Conservation (phyloP, 129 eudicot genomes). For the Ambrosia artemisiifolia region DNA sequence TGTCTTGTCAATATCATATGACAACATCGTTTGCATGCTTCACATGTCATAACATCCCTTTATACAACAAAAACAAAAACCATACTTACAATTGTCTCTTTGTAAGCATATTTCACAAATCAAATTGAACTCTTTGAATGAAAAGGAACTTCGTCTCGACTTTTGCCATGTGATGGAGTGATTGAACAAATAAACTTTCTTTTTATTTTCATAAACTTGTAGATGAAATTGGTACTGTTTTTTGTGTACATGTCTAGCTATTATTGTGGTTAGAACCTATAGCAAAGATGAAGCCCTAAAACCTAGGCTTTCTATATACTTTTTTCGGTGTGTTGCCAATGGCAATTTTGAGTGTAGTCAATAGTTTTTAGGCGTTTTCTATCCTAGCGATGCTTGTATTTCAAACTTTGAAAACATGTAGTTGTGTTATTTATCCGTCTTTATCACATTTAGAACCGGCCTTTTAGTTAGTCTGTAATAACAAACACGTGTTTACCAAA, state of each 20-base stretch:
- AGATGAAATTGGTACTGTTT: neutral
- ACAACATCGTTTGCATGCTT: slow-evolving; percentile 12
- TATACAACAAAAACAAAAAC: slow-evolving; percentile 19
- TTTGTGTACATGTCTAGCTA: neutral
- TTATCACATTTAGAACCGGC: neutral
- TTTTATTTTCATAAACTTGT: neutral
- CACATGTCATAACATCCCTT: slow-evolving; percentile 27
- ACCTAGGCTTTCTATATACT: neutral
- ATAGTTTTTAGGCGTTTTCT: neutral
- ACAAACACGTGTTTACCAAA: neutral
- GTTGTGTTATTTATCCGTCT: neutral
- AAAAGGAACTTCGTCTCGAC: slow-evolving; percentile 1
- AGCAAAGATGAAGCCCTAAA: neutral
- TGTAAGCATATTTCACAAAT: neutral
- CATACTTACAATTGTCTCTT: neutral
- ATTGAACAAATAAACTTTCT: neutral
- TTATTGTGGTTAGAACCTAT: neutral
- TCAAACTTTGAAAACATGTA: neutral
- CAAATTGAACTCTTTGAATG: neutral
- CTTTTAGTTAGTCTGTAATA: neutral
- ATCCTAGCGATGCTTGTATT: neutral
- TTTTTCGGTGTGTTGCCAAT: neutral
- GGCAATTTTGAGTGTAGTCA: neutral
- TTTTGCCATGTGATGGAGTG: neutral
- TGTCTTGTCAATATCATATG: slow-evolving; percentile 25